Conservation (phyloP, 73 alveolate species). For the Blepharisma japonicum region DNA sequence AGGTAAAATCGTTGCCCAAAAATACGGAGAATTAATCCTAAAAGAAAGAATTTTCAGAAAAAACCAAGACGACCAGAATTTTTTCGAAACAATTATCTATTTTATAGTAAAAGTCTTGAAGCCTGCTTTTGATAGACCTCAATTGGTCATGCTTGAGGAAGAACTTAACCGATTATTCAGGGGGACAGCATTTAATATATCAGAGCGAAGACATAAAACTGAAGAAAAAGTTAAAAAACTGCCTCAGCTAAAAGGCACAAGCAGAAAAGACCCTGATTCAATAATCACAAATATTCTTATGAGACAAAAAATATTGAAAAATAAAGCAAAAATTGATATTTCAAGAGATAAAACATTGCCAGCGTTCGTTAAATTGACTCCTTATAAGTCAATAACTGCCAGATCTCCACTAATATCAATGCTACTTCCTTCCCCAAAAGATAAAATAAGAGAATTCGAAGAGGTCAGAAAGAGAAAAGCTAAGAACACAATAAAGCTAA, state of each 20-base stretch:
- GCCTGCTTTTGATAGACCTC: conserved; percentile 60
- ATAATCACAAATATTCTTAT: conserved; percentile 10
- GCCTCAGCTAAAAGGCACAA: conserved; percentile 33
- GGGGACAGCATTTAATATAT: conserved; percentile 62
- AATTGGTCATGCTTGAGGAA: conserved; percentile 54
- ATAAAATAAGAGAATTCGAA: conserved; percentile 24
- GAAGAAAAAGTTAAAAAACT: conserved; percentile 36
- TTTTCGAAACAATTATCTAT: conserved; percentile 66
- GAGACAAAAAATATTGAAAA: not conserved
- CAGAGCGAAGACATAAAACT: conserved; percentile 48
- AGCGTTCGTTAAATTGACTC: not conserved
- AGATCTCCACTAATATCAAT: conserved; percentile 16
- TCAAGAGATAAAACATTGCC: not conserved
- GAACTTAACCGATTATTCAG: conserved; percentile 65
- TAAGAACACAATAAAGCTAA: not conserved
- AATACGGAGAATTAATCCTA: conserved; percentile 21
- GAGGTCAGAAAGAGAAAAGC: not conserved
- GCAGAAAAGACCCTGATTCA: conserved; percentile 43
- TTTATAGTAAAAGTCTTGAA: conserved; percentile 59
- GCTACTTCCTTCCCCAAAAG: conserved; percentile 14
- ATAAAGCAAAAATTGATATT: not conserved
- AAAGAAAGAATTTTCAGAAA: conserved; percentile 33
- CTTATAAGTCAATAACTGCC: conserved; percentile 17
- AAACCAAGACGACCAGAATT: conserved; percentile 49
- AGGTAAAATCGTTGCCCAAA: not conserved